Evolutionary conservation across 2,329 filamentous ascomycete species (phyloP), one percentile per base, ranked within the genome.

Genomic region (Xylariaceae sp.): DNA sequence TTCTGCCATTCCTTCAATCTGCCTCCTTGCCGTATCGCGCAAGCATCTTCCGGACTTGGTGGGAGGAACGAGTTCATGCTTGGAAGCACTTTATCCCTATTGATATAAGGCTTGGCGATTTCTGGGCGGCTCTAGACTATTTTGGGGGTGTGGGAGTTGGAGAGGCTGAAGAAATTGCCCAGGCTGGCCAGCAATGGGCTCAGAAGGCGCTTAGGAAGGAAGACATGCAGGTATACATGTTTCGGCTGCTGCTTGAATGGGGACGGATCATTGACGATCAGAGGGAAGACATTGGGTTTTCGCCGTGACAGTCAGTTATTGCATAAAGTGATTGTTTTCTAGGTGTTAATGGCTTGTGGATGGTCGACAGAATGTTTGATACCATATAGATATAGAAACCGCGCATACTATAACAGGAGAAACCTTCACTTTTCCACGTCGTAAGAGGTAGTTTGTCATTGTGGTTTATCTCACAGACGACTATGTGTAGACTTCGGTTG

Each of bases 31-130:
- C 81, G 0, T 78, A 87, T 65, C 84, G 85, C 57, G 78, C 80
- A 0, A 84, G 81, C 2, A 72, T 86, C 20, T 88, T 85, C 65
- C 74, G 77, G 20, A 84, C 86, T 51, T 88, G 85, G 85, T 84
- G 85, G 62, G 84, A 86, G 59, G 76, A 79, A 27, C 75, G 85
- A 2, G 68, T 88, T 2, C 73, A 82, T 11, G 76, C 81, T 0
- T 88, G 85, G 85, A 72, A 74, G 18, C 85, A 88, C 67, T 88
- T 84, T 59, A 76, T 87, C 0, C 85, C 85, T 0, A 75, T 87
- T 59, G 82, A 86, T 62, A 76, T 71, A 60, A 64, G 58, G 56
- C 50, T 68, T 3, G 46, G 56, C 9, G 69, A 70, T 16, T 35
- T 70, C 4, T 64, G 62, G 62, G 20, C 49, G 13, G 61, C 64